Base-by-base conservation (phyloP, 148 eudicot species). In the Chenopodium berlandieri region DNA sequence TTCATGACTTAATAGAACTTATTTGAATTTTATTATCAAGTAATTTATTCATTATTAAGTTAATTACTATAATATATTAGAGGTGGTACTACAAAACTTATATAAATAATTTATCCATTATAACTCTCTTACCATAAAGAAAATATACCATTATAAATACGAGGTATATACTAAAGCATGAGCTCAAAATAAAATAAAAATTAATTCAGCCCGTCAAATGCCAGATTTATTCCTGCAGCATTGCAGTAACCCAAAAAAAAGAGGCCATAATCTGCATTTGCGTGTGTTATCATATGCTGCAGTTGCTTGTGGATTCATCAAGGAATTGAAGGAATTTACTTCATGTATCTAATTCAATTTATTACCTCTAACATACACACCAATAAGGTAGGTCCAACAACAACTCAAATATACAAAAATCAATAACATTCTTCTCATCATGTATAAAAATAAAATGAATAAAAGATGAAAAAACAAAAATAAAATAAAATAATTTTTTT, bases 281-380 rank as follows among this genome's bases (percentile, higher is more conserved):
- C 83, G 67, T 81, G 79, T 67, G 83, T 65, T 65, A 65, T 52
- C 73, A 64, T 82, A 75, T 68, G 66, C 75, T 81, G 73, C 75
- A 68, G 75, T 75, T 75, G 48, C 79, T 69, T 82, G 80, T 68
- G 84, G 68, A 75, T 82, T 82, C 69, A 82, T 67, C 84, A 67
- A 68, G 82, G 64, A 75, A 75, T 54, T 4, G 54, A 40, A 64
- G 12, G 46, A 74, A 75, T 50, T 81, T 67, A 68, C 79, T 82
- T 34, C 16, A 65, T 75, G 31, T 23, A 25, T 60, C 77, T 60
- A 74, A 80, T 62, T 73, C 3, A 44, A 66, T 75, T 75, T 54
- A 46, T 23, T 67, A 13, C 14, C 16, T 32, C 44, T 27, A 72
- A 44, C 10, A 72, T 58, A 32, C 16, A 64, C 79, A 76, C 75